Conservation (phyloP, 1,284 basidiomycete genomes). For the Leccinum huronense region DNA sequence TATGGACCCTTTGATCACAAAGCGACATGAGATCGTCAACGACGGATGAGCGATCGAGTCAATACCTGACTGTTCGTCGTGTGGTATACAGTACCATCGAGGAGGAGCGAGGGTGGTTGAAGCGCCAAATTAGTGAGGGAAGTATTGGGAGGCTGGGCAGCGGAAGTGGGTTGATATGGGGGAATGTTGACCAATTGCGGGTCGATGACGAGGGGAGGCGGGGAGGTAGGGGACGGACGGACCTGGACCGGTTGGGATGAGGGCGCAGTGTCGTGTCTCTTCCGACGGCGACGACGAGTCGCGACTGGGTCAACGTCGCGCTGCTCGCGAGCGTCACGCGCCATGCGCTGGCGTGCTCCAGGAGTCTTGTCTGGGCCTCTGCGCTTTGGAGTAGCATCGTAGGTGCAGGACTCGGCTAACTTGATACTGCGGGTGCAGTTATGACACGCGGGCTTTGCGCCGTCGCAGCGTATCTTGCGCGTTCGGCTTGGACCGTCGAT, state of each 20-base stretch:
- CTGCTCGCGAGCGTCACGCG: slow-evolving; percentile 36
- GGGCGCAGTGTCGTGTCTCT: slow-evolving; percentile 10
- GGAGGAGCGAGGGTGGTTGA: slow-evolving; percentile 7
- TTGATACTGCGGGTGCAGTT: slow-evolving; percentile 59
- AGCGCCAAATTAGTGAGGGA: slow-evolving; percentile 8
- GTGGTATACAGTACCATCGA: slow-evolving; percentile 12
- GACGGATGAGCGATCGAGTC: slow-evolving; percentile 23
- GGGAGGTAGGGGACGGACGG: slow-evolving; percentile 1
- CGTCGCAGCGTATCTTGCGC: slow-evolving; percentile 79
- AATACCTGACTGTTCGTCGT: slow-evolving; percentile 34
- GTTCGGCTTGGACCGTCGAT: slow-evolving; percentile 48
- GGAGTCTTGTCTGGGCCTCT: slow-evolving; percentile 74
- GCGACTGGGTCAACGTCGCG: slow-evolving; percentile 27
- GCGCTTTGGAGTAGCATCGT: slow-evolving; percentile 69
- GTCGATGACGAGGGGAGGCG: slow-evolving; percentile 24
- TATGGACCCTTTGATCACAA: slow-evolving; percentile 26
- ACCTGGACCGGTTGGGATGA: slow-evolving; percentile 12
- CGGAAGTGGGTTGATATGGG: slow-evolving; percentile 9
- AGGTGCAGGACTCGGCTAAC: slow-evolving; percentile 48
- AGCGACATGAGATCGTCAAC: slow-evolving; percentile 28
- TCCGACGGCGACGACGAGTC: slow-evolving; percentile 41
- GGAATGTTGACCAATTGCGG: slow-evolving; percentile 25
- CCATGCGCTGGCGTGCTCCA: slow-evolving; percentile 63
- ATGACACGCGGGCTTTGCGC: slow-evolving; percentile 69
- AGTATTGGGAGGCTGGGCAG: not conserved